These are phyloP conservation scores for Exophiala mesophila DNA, from an alignment of 2,329 filamentous ascomycete species.

Conservation along the genomic window DNA sequence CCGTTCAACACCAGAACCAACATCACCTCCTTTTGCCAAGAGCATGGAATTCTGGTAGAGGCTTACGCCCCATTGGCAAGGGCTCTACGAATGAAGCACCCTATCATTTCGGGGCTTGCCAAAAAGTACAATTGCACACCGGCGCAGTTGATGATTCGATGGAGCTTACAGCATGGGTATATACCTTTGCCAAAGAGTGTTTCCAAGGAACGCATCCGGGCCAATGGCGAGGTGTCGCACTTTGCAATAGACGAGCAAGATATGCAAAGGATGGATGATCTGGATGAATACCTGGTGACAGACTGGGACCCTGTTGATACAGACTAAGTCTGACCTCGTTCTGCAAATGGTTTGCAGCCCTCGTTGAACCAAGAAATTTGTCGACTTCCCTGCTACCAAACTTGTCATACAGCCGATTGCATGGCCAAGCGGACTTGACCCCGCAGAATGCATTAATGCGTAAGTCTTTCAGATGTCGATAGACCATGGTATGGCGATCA, in stretches of 20 bases:
- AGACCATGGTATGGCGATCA: too few relatives aligned
- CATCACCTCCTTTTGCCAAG: constrained; percentile 62
- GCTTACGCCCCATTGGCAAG: constrained; percentile 75
- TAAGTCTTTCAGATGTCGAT: too few relatives aligned
- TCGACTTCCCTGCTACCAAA: too few relatives aligned
- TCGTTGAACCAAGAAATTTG: too few relatives aligned
- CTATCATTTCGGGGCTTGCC: constrained; percentile 56
- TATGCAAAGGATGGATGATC: constrained; percentile 51
- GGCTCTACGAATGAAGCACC: constrained; percentile 64
- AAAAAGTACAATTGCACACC: constrained; percentile 65
- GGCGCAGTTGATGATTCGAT: constrained; percentile 70
- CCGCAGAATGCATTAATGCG: too few relatives aligned
- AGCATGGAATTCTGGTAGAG: constrained; percentile 65
- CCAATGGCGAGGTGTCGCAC: constrained; percentile 58
- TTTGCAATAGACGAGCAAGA: constrained; percentile 24
- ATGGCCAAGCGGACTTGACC: too few relatives aligned
- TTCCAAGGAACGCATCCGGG: constrained; percentile 55
- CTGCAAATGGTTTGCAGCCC: too few relatives aligned
- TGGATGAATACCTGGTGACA: constrained; percentile 70
- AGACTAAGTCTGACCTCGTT: too few relatives aligned
- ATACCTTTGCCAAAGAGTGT: constrained; percentile 71
- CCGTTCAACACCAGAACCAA: constrained; percentile 71
- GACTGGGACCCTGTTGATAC: constrained; percentile 46
- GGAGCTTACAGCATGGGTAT: constrained; percentile 70
- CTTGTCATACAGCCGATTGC: too few relatives aligned